These are phyloP conservation scores for Rhexocercosporidium sp. DNA, from an alignment of 2,329 filamentous ascomycete genomes.

Conservation along the genomic window DNA sequence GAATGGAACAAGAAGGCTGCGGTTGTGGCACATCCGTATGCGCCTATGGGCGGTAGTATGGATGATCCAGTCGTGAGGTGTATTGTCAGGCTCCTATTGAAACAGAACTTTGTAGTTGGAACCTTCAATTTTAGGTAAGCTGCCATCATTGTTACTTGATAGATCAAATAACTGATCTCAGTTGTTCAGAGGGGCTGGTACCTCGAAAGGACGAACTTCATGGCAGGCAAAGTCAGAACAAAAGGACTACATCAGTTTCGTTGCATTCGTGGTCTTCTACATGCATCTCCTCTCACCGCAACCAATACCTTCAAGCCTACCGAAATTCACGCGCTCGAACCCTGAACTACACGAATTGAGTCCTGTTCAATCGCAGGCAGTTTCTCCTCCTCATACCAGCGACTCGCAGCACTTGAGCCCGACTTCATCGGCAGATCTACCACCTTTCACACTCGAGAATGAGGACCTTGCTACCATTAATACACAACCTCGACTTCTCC, in stretches of 20 bases:
- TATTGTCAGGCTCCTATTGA: slow-evolving; percentile 63
- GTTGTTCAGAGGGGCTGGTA: slow-evolving; percentile 70
- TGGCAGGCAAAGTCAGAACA: slow-evolving; percentile 86
- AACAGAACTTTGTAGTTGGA: slow-evolving; percentile 73
- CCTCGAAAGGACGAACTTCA: slow-evolving; percentile 78
- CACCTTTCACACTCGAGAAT: background rate
- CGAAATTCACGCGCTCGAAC: slow-evolving; percentile 27
- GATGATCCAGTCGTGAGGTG: slow-evolving; percentile 82
- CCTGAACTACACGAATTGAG: slow-evolving; percentile 30
- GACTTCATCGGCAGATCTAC: background rate
- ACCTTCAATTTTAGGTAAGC: slow-evolving; percentile 90
- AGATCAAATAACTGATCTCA: background rate
- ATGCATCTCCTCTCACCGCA: slow-evolving; percentile 53
- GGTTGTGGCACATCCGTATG: slow-evolving; percentile 89
- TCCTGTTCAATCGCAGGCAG: slow-evolving; percentile 36
- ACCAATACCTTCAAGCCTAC: slow-evolving; percentile 14
- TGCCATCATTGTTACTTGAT: background rate
- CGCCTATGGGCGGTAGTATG: slow-evolving; percentile 81
- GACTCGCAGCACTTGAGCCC: slow-evolving; percentile 13
- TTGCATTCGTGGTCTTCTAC: slow-evolving; percentile 81
- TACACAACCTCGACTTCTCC: slow-evolving; percentile 52
- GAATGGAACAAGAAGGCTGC: slow-evolving; percentile 54
- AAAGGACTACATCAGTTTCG: slow-evolving; percentile 81
- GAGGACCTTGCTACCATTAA: background rate
- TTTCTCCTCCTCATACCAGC: slow-evolving; percentile 22